Evolutionary conservation across 352 stramenopile species (phyloP), one percentile per base, ranked within the genome.

Genomic region (Phytophthora chlamydospora): DNA sequence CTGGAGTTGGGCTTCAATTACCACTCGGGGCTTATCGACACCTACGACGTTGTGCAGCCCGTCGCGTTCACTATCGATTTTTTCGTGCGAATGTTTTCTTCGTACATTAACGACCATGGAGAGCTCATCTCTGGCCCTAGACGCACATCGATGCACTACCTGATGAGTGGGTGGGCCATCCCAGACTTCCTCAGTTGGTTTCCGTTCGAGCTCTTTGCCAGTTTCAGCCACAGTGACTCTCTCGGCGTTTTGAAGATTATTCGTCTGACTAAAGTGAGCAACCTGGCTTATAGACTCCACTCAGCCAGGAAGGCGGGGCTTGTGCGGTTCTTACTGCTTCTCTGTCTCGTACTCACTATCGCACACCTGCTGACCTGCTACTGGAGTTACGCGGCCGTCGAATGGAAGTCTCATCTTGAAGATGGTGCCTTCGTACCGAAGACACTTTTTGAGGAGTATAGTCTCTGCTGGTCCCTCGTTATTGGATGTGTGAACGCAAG

Each of bases 121-220:
- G 66, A 76, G 3, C 47, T 91, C 39, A 52, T 91, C 16, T 88
- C 78, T 0, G 82, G 78, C 0, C 80, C 80, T 1, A 52, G 11
- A 8, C 65, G 72, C 32, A 91, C 82, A 7, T 53, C 66, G 5
- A 66, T 13, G 1, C 56, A 89, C 51, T 91, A 91, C 55, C 16
- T 89, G 4, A 39, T 79, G 17, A 89, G 80, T 34, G 35, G 71
- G 12, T 88, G 80, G 79, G 80, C 68, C 1, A 33, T 89, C 0
- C 71, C 76, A 0, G 82, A 91, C 34, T 80, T 91, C 24, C 59
- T 91, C 7, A 78, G 74, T 33, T 91, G 75, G 77, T 88, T 91
- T 40, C 82, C 78, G 1, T 83, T 91, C 35, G 78, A 86, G 21
- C 61, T 61, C 16, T 32, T 88, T 8, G 62, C 66, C 0, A 29